These are phyloP conservation scores for Gracilaria caudata DNA, from an alignment of 23 red algal species.

Conservation along the genomic window DNA sequence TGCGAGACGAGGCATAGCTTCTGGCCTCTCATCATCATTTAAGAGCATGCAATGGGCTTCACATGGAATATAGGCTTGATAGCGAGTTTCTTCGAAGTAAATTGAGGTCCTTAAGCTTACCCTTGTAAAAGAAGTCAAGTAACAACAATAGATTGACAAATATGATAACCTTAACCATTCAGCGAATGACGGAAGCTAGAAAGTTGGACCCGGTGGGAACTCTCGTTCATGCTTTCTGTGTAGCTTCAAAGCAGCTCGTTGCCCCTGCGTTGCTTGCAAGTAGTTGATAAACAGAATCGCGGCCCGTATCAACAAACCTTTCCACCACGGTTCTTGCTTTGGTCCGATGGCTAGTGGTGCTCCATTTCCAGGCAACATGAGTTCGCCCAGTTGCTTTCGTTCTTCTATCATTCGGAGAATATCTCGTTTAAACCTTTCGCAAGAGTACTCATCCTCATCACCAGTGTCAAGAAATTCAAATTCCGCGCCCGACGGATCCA, in stretches of 20 bases:
- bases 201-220: constrained; percentile 64
- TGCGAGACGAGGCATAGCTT: too few species aligned
- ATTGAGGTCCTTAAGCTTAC: too few species aligned
- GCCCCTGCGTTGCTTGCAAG: constrained; percentile 81
- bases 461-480: constrained; percentile 6
- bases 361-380: constrained; percentile 70
- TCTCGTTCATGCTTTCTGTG: constrained; percentile 72
- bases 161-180: neutral
- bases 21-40: too few species aligned
- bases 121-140: too few species aligned
- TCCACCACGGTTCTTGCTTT: constrained; percentile 80
- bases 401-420: constrained; percentile 68
- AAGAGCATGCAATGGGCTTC: too few species aligned
- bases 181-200: constrained; percentile 30
- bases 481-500: constrained; percentile 1
- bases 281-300: constrained; percentile 89
- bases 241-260: constrained; percentile 51
- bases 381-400: constrained; percentile 68
- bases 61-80: too few species aligned
- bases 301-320: constrained; percentile 78
- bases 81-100: too few species aligned
- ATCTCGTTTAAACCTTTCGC: constrained; percentile 68
- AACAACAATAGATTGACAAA: neutral
- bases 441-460: constrained; percentile 63
- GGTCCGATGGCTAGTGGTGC: constrained; percentile 35